These are phyloP conservation scores for Wallemia ichthyophaga DNA, from an alignment of 1,284 basidiomycete species.

Conservation along the genomic window DNA sequence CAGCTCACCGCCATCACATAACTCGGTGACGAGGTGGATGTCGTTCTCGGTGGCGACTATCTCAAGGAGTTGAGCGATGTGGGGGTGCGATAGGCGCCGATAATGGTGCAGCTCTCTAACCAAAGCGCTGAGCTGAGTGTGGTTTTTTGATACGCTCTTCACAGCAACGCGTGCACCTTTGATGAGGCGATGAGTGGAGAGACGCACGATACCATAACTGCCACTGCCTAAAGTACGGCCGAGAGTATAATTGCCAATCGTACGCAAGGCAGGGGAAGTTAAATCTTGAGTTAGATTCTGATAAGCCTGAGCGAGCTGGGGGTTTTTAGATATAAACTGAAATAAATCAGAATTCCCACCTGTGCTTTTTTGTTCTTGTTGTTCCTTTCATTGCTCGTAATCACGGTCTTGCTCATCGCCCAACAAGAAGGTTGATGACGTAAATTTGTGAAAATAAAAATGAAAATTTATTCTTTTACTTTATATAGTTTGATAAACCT, in stretches of 20 bases:
- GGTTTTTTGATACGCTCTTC: slow-evolving; percentile 85
- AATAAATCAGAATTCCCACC: too few relatives aligned
- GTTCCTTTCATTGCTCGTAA: too few relatives aligned
- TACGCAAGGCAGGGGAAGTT: neutral
- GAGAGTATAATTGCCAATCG: neutral
- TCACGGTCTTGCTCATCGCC: too few relatives aligned
- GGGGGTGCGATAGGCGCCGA: slow-evolving; percentile 74
- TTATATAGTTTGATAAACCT: slow-evolving; percentile 35
- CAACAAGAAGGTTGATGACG: too few relatives aligned
- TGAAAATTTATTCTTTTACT: neutral
- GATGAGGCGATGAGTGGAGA: slow-evolving; percentile 11
- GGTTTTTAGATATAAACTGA: too few relatives aligned
- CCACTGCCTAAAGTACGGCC: slow-evolving; percentile 5
- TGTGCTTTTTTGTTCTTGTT: too few relatives aligned
- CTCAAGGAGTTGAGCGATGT: slow-evolving; percentile 85
- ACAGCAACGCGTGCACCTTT: slow-evolving; percentile 44
- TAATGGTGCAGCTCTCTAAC: slow-evolving; percentile 97
- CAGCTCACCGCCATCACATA: slow-evolving; percentile 78
- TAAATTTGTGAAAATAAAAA: neutral
- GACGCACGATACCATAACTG: slow-evolving; percentile 11
- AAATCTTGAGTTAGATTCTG: neutral
- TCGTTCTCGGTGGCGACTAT: slow-evolving; percentile 80
- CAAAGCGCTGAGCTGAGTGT: slow-evolving; percentile 41
- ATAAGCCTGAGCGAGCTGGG: neutral
- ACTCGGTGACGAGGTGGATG: slow-evolving; percentile 92